phyloP scores from a whole-genome alignment of 352 stramenopile genomes.

The Globisporangium spiculum region DNA sequence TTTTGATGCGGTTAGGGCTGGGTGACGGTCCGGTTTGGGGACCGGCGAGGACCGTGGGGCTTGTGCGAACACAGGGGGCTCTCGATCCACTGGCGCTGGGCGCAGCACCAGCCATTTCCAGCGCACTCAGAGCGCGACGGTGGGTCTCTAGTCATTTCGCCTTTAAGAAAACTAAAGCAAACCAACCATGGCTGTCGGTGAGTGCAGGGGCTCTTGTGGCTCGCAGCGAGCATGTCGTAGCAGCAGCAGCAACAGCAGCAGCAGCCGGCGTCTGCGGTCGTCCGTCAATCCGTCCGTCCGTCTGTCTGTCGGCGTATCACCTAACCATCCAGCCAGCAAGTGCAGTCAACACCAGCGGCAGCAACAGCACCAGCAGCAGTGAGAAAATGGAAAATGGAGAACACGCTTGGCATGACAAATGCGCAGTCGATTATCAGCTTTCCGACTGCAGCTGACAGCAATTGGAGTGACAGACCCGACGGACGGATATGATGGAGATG shows the following conservation, averaged over 20 bases:
- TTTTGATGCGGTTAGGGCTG: not conserved
- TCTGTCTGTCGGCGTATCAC: not conserved
- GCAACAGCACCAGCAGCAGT: constrained; percentile 14
- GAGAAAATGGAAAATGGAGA: not conserved
- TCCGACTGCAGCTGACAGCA: not conserved
- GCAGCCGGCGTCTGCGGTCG: not conserved
- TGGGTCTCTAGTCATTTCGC: constrained; percentile 66
- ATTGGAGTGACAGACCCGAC: not conserved
- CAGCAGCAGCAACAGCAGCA: constrained; percentile 2
- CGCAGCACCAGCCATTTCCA: constrained; percentile 63
- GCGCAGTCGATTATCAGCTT: not conserved
- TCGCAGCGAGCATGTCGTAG: not conserved
- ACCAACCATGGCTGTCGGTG: constrained; percentile 85
- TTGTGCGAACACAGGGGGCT: not conserved
- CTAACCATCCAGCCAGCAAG: not conserved
- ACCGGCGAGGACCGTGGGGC: constrained; percentile 1
- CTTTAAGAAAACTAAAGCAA: constrained; percentile 85
- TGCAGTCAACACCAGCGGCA: constrained; percentile 3
- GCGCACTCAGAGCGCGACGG: constrained; percentile 18
- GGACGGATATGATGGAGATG: constrained; percentile 5
- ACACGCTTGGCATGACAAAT: not conserved
- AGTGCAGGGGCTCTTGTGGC: constrained; percentile 25
- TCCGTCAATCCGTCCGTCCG: constrained; percentile 11
- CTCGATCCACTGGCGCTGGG: constrained; percentile 17
- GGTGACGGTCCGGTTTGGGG: not conserved